Conservation (phyloP, 768 basidiomycete species). For the Psilocybe cyanescens region DNA sequence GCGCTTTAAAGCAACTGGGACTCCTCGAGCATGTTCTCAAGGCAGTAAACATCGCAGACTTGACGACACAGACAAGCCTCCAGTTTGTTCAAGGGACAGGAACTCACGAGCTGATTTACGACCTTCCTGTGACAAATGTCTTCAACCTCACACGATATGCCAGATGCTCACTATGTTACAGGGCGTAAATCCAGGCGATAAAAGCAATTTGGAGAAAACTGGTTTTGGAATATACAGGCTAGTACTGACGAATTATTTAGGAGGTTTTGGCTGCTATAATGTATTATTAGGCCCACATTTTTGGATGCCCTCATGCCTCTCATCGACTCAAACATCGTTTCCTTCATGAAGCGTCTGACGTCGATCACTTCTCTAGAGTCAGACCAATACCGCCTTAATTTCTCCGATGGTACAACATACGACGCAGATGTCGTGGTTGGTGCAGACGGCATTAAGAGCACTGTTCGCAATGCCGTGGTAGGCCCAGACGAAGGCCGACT, state of each 20-base stretch:
- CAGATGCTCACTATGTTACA: background rate
- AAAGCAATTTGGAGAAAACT: conserved; percentile 28
- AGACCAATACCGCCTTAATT: conserved; percentile 38
- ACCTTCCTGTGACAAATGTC: conserved; percentile 31
- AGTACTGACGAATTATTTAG: background rate
- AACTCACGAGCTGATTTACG: conserved; percentile 45
- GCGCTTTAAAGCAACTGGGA: conserved; percentile 44
- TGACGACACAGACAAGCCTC: conserved; percentile 32
- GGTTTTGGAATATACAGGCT: conserved; percentile 51
- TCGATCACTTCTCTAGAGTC: conserved; percentile 30
- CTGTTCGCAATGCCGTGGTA: conserved; percentile 50
- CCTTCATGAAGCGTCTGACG: conserved; percentile 53
- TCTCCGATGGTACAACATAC: conserved; percentile 49
- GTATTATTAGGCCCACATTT: conserved; percentile 45
- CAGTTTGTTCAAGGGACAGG: conserved; percentile 43
- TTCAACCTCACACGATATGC: background rate
- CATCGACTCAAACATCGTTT: conserved; percentile 41
- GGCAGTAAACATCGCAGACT: conserved; percentile 33
- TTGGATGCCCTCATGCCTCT: conserved; percentile 47
- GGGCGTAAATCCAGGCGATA: background rate
- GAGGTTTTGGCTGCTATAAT: background rate
- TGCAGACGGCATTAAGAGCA: conserved; percentile 52
- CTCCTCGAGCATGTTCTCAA: conserved; percentile 44
- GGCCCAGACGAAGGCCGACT: conserved; percentile 44
- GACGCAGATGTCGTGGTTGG: conserved; percentile 47